Base-by-base conservation (phyloP, 2,329 filamentous ascomycete species). In the Dothistroma septosporum region DNA sequence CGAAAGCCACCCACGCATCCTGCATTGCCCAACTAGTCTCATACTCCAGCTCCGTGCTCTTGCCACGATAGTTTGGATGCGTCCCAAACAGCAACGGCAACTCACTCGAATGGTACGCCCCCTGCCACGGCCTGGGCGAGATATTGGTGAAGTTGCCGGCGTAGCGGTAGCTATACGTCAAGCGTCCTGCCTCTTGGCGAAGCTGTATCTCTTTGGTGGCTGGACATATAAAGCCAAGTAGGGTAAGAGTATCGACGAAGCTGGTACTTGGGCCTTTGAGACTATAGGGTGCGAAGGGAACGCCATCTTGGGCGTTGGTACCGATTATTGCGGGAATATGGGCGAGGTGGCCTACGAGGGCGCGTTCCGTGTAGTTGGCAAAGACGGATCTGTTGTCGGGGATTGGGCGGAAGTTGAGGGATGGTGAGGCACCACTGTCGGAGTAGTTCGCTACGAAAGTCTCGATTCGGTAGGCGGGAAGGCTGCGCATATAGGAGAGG, bases 121-220 rank as follows among this genome's bases (percentile, higher is more conserved):
- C 77, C 49, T 79, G 69, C 76, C 77, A 80, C 1, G 68, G 60
- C 28, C 68, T 67, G 0, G 74, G 74, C 14, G 73, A 72, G 37
- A 79, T 72, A 60, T 80, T 79, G 21, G 75, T 68, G 64, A 77
- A 79, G 57, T 76, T 75, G 53, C 76, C 77, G 2, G 71, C 71
- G 62, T 77, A 78, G 50, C 73, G 68, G 64, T 77, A 79, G 21
- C 76, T 75, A 63, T 74, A 79, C 1, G 76, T 76, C 1, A 71
- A 67, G 0, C 70, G 61, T 16, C 69, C 70, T 32, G 62, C 66
- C 66, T 61, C 12, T 54, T 64, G 66, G 68, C 73, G 55, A 63
- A 73, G 53, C 66, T 68, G 33, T 57, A 66, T 72, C 12, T 70
- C 69, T 58, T 70, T 64, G 22, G 63, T 67, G 2, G 68, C 67